Conservation (phyloP, 1,139 yeast genomes). For the Blastobotrys arbuscula region DNA sequence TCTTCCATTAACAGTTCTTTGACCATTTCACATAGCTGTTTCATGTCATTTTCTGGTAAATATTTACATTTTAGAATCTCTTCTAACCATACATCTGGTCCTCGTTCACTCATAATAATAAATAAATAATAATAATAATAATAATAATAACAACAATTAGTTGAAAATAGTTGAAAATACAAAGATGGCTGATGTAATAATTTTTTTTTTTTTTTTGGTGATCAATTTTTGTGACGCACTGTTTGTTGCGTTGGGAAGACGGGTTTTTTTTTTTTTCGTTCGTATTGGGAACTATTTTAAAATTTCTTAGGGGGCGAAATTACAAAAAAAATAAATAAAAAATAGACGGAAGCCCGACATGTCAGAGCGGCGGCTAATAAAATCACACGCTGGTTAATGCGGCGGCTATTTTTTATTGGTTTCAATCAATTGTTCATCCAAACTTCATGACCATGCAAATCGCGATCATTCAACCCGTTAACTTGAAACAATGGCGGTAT, state of each 20-base stretch:
- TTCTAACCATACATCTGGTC: slow-evolving; percentile 96
- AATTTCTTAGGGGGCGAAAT: neutral
- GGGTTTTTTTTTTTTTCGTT: neutral
- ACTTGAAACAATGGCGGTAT: slow-evolving; percentile 26
- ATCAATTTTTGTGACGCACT: neutral
- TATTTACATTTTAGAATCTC: slow-evolving; percentile 87
- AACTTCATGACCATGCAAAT: slow-evolving; percentile 9
- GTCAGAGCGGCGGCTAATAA: neutral
- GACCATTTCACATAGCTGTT: slow-evolving; percentile 89
- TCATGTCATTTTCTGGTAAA: slow-evolving; percentile 89
- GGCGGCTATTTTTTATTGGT: too few species aligned
- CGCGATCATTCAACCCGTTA: slow-evolving; percentile 12
- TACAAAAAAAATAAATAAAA: neutral
- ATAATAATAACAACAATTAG: neutral
- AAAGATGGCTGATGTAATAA: neutral
- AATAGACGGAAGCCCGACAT: neutral
- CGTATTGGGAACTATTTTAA: neutral
- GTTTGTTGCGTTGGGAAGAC: neutral
- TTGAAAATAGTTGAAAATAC: neutral
- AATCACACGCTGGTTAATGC: too few species aligned
- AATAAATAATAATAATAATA: slow-evolving; percentile 3
- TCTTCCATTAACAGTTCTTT: slow-evolving; percentile 89
- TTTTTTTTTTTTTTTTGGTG: neutral
- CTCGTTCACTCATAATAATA: slow-evolving; percentile 60
- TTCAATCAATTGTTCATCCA: slow-evolving; percentile 15